A percentile compares a stretch with the other conserved stretches of the same genome.
These are phyloP conservation scores for Botrytis elliptica DNA, from an alignment of 2,329 filamentous ascomycete genomes.

Conservation along the genomic window DNA sequence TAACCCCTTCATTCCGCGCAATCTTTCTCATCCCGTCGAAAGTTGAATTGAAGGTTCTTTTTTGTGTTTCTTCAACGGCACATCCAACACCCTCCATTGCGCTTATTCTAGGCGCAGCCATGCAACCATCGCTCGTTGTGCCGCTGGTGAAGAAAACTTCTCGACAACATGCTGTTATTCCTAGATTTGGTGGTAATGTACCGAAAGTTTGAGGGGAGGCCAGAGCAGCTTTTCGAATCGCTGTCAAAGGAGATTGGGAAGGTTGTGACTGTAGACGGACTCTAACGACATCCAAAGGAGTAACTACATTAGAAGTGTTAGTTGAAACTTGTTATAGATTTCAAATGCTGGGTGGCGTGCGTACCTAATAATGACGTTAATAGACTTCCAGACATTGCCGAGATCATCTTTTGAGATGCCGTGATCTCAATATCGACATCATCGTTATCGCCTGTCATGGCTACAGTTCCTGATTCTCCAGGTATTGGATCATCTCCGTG, in stretches of 20 bases:
- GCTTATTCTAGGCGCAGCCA: conserved; percentile 38
- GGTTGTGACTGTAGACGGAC: conserved; percentile 89
- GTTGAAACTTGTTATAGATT: conserved; percentile 14
- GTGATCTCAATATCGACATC: conserved; percentile 64
- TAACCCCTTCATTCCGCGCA: conserved; percentile 83
- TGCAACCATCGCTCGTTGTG: conserved; percentile 59
- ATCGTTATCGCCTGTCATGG: conserved; percentile 39
- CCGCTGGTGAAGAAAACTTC: conserved; percentile 97
- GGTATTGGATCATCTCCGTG: conserved; percentile 35
- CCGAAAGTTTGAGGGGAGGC: conserved; percentile 55
- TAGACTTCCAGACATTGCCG: conserved; percentile 85
- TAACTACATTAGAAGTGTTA: conserved; percentile 56
- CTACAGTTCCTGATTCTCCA: conserved; percentile 32
- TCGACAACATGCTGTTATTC: conserved; percentile 90
- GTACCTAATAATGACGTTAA: conserved; percentile 84
- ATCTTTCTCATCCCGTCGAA: conserved; percentile 93
- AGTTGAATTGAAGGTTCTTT: conserved; percentile 83
- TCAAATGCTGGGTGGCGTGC: conserved; percentile 32
- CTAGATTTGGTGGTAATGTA: conserved; percentile 76
- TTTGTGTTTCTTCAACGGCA: conserved; percentile 82
- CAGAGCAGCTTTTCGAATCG: conserved; percentile 54
- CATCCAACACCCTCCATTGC: conserved; percentile 53
- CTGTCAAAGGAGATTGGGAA: conserved; percentile 50
- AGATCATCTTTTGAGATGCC: conserved; percentile 87
- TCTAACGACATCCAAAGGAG: conserved; percentile 93